Conservation (phyloP, 2,329 filamentous ascomycete species). For the Aureobasidium sp. region DNA sequence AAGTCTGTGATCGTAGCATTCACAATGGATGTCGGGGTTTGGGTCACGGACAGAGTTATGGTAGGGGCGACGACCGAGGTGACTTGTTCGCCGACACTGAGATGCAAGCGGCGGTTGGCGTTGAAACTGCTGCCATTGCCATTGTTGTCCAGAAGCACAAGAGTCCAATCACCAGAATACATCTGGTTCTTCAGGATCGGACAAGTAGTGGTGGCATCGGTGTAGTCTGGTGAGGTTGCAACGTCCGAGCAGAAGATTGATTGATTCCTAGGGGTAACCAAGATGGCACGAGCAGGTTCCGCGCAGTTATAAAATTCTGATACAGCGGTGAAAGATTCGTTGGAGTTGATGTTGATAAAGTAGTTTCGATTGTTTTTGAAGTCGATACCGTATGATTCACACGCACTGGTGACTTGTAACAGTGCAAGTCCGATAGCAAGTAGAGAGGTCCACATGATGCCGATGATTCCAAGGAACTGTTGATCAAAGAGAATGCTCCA, state of each 20-base stretch:
- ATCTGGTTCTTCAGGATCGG: conserved; percentile 36
- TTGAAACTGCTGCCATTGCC: conserved; percentile 34
- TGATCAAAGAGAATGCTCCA: too few relatives aligned
- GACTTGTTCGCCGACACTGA: conserved; percentile 28
- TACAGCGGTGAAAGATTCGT: conserved; percentile 34
- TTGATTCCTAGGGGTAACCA: conserved; percentile 32
- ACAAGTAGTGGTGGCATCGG: conserved; percentile 32
- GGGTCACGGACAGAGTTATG: conserved; percentile 21
- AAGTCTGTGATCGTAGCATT: conserved; percentile 21
- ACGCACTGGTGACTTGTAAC: conserved; percentile 10
- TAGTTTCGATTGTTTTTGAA: conserved; percentile 35
- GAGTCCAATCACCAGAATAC: conserved; percentile 34
- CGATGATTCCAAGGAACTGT: background rate
- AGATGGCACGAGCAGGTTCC: conserved; percentile 32
- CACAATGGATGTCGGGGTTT: conserved; percentile 15
- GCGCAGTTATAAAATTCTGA: conserved; percentile 36
- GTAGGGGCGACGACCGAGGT: conserved; percentile 21
- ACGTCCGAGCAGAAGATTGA: conserved; percentile 34
- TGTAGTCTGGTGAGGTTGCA: conserved; percentile 31
- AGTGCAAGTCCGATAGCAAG: background rate
- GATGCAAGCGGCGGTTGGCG: conserved; percentile 34
- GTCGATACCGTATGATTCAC: conserved; percentile 28
- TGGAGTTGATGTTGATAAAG: conserved; percentile 36
- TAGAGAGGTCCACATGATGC: background rate
- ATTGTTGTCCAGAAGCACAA: conserved; percentile 36